phyloP scores from a whole-genome alignment of 331 rosid genomes.

The Rosa hybrid region DNA sequence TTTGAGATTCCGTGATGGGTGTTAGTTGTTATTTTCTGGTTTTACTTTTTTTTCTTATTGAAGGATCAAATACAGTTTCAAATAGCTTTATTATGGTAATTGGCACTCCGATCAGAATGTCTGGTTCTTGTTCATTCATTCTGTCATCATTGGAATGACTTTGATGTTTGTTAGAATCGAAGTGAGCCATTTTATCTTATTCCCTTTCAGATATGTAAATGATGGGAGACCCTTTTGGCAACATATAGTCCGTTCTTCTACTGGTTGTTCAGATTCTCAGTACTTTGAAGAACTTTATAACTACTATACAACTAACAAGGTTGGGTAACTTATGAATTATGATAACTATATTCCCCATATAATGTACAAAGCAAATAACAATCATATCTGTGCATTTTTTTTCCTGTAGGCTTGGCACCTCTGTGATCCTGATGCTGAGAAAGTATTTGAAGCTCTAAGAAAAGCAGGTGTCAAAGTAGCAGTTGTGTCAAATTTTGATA shows the following conservation, averaged over 20 bases:
- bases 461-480: slow-evolving; percentile 84
- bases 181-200: not conserved
- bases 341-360: not conserved
- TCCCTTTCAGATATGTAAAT: slow-evolving; percentile 76
- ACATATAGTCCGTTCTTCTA: slow-evolving; percentile 83
- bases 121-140: not conserved
- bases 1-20: not conserved
- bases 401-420: slow-evolving; percentile 91
- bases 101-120: not conserved
- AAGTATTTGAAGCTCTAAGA: slow-evolving; percentile 67
- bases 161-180: not conserved
- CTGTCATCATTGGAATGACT: slow-evolving; percentile 17
- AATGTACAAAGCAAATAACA: not conserved
- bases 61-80: not conserved
- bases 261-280: slow-evolving; percentile 92
- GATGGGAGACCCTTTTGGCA: slow-evolving; percentile 99
- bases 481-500: slow-evolving; percentile 88
- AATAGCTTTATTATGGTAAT: not conserved
- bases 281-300: slow-evolving; percentile 92
- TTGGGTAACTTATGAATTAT: slow-evolving; percentile 25
- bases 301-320: slow-evolving; percentile 89
- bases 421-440: slow-evolving; percentile 81
- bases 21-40: not conserved
- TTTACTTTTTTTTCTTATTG: not conserved
- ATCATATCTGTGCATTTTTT: slow-evolving; percentile 16